A percentile compares a stretch with the other conserved stretches of the same genome.
Conservation (phyloP, 306 rosid genomes). For the Mucuna pruriens region DNA sequence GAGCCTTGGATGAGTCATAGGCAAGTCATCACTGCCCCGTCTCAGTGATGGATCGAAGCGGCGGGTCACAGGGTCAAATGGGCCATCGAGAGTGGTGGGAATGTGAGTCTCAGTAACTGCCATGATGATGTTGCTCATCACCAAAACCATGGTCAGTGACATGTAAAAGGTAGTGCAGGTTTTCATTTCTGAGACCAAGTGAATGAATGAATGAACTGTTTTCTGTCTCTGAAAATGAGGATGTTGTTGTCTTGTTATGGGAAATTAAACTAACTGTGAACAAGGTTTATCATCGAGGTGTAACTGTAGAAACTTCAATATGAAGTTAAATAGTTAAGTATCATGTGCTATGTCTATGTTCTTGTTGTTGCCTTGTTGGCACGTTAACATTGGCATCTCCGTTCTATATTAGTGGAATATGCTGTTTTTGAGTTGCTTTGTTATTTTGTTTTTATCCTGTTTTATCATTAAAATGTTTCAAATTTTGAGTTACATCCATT, state of each 20-base stretch:
- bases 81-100: slow-evolving; percentile 87
- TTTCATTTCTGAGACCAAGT: slow-evolving; percentile 43
- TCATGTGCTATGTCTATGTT: background rate
- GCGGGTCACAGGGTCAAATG: slow-evolving; percentile 72
- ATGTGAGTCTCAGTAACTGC: slow-evolving; percentile 50
- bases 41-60: slow-evolving; percentile 71
- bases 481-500: too few species aligned
- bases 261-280: background rate
- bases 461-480: background rate
- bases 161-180: slow-evolving; percentile 37
- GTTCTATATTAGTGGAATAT: slow-evolving; percentile 35
- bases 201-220: background rate
- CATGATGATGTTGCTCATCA: slow-evolving; percentile 12
- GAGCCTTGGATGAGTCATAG: slow-evolving; percentile 87
- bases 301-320: background rate
- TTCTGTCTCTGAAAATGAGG: background rate
- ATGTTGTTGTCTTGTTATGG: background rate
- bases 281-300: background rate
- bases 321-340: background rate
- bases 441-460: background rate
- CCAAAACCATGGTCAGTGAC: slow-evolving; percentile 34
- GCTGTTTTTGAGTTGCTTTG: background rate
- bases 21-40: slow-evolving; percentile 82
- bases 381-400: slow-evolving; percentile 30
- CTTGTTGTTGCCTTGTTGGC: background rate